A percentile compares a stretch with the other conserved stretches of the same genome.
Conservation (phyloP, 2,329 filamentous ascomycete genomes). For the Monosporascus sp. region DNA sequence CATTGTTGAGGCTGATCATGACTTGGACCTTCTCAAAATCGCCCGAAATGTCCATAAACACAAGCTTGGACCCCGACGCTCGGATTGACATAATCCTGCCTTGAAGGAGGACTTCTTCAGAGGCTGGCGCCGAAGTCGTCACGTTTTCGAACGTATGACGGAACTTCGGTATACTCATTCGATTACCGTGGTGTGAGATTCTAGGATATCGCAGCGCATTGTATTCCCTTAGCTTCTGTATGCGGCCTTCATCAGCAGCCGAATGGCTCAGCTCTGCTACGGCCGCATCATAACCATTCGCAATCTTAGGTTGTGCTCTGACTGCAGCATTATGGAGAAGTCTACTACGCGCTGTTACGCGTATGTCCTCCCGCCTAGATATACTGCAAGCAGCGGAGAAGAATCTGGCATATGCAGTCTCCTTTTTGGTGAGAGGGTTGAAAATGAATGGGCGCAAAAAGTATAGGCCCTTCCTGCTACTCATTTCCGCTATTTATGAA, state of each 20-base stretch:
- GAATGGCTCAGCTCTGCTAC: conserved; percentile 6
- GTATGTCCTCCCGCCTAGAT: conserved; percentile 4
- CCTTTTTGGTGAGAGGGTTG: conserved; percentile 31
- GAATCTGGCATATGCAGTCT: conserved; percentile 41
- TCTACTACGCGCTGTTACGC: conserved; percentile 11
- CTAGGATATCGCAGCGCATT: conserved; percentile 53
- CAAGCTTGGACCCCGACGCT: conserved; percentile 61
- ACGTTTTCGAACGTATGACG: conserved; percentile 27
- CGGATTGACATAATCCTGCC: conserved; percentile 26
- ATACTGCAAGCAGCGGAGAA: conserved; percentile 35
- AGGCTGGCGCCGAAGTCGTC: conserved; percentile 10
- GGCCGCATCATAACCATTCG: conserved; percentile 2
- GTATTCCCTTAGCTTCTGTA: conserved; percentile 46
- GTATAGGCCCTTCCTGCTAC: conserved; percentile 34
- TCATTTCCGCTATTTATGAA: conserved; percentile 34
- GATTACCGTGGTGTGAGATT: conserved; percentile 26
- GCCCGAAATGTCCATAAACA: conserved; percentile 78
- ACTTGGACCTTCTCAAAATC: conserved; percentile 69
- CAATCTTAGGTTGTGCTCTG: background rate
- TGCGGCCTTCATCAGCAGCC: conserved; percentile 26
- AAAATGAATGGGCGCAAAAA: conserved; percentile 54
- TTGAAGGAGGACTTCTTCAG: conserved; percentile 26
- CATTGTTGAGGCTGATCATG: conserved; percentile 62
- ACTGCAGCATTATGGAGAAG: conserved; percentile 5
- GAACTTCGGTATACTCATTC: conserved; percentile 35